Evolutionary conservation across 768 basidiomycete genomes (phyloP), one percentile per base, ranked within the genome.

Genomic region (Naganishia friedmannii): DNA sequence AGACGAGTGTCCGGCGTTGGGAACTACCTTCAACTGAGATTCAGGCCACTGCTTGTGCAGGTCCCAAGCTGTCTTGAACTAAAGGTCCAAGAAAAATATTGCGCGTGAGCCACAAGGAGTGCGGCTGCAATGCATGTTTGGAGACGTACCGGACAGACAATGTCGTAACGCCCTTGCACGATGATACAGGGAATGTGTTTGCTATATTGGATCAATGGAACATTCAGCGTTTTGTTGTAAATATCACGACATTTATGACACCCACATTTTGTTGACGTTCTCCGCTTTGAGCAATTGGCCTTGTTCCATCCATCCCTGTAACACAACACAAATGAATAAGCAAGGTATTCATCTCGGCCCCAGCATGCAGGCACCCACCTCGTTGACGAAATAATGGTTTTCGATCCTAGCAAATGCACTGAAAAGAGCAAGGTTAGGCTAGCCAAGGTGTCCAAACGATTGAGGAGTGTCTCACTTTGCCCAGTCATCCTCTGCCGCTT

Each of bases 311-410:
- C 91, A 95, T 2, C 78, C 89, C 87, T 92, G 58, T n/a, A n/a
- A 26, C 10, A 26, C 28, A 12, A 53, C 15, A 29, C 19, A n/a
- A 21, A 42, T 34, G 34, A 56, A 7, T 17, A 58, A 26, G 12
- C 3, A 70, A 19, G 10, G 54, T 66, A 29, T 0, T 15, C 63
- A 70, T 48, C 26, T 19, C n/a, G 19, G 26, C 45, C 13, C 60
- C 2, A 21, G 31, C 28, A 26, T 2, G 21, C 5, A 5, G 10
- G 21, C 55, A 79, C 84, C 71, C 66, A 90, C 90, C 66, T 86
- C 85, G 75, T 93, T 91, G 65, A 93, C 83, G 76, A 94, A 94
- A 80, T 90, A 95, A 76, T 94, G 92, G 76, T 92, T 92, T 82
- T 79, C 80, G 46, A 81, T 79, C 57, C 79, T 71, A 9, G 79